A percentile compares a stretch with the other conserved stretches of the same genome.
These are phyloP conservation scores for Paramecium primaurelia DNA, from an alignment of 73 alveolate genomes.

Conservation along the genomic window DNA sequence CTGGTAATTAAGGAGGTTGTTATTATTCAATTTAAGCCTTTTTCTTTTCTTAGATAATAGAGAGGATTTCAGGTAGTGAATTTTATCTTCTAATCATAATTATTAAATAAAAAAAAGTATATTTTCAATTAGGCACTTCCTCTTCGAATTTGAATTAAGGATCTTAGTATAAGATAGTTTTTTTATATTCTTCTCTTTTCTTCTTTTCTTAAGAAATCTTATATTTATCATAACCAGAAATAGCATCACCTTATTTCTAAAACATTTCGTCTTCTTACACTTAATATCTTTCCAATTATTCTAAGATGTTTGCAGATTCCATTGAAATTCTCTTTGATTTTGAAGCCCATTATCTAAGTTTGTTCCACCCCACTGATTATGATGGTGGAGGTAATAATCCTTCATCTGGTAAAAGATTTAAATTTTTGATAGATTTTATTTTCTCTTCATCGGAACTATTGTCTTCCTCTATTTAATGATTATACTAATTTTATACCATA, in stretches of 20 bases:
- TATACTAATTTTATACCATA: slow-evolving; percentile 11
- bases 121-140: neutral
- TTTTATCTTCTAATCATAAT: neutral
- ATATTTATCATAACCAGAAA: neutral
- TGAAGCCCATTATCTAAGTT: neutral
- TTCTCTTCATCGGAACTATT: slow-evolving; percentile 19
- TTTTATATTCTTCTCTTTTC: slow-evolving; percentile 18
- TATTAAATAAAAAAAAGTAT: neutral
- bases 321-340: neutral
- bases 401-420: neutral
- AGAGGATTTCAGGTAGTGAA: neutral
- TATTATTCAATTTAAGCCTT: neutral
- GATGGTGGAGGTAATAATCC: neutral
- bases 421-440: neutral
- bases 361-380: neutral
- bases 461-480: neutral
- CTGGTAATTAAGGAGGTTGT: neutral
- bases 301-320: slow-evolving; percentile 13
- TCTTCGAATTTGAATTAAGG: slow-evolving; percentile 20
- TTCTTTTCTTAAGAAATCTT: neutral
- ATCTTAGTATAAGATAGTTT: neutral
- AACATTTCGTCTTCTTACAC: neutral
- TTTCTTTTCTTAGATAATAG: neutral
- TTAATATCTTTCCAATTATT: neutral
- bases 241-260: neutral